Conservation (phyloP, 129 eudicot species). For the Gnaphalium uliginosum region DNA sequence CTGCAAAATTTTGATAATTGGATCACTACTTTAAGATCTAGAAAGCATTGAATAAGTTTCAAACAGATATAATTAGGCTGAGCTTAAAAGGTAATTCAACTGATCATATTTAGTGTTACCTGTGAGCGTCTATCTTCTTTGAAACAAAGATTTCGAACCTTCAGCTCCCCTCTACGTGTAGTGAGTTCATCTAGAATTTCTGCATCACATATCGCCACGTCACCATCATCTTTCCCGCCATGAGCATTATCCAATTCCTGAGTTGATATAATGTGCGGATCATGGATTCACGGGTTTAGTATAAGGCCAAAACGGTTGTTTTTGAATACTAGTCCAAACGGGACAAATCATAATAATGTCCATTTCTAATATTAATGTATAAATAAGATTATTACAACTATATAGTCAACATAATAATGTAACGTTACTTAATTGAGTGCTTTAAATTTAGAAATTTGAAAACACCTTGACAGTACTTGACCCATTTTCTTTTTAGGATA, state of each 20-base stretch:
- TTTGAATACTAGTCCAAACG: neutral
- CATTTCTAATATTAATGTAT: neutral
- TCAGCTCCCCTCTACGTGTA: constrained; percentile 63
- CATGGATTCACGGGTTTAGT: neutral
- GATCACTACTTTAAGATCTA: neutral
- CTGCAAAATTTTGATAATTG: constrained; percentile 8
- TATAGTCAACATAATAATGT: too few relatives aligned
- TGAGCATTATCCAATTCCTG: constrained; percentile 40
- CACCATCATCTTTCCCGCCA: constrained; percentile 29
- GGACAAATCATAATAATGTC: neutral
- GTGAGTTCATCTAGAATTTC: constrained; percentile 64
- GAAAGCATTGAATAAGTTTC: neutral
- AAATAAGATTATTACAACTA: neutral
- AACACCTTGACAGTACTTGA: neutral
- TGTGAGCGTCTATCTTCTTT: constrained; percentile 42
- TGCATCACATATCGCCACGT: constrained; percentile 41
- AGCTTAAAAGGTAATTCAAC: neutral
- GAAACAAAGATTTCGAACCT: constrained; percentile 50
- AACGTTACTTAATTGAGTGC: neutral
- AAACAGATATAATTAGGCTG: neutral
- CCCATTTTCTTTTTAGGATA: neutral
- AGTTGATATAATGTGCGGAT: neutral
- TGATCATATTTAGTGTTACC: constrained; percentile 7
- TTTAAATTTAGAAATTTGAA: neutral
- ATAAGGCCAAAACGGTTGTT: too few relatives aligned